Conservation (phyloP, 805 yeast species). For the Kregervanrija pseudodelftensis region DNA sequence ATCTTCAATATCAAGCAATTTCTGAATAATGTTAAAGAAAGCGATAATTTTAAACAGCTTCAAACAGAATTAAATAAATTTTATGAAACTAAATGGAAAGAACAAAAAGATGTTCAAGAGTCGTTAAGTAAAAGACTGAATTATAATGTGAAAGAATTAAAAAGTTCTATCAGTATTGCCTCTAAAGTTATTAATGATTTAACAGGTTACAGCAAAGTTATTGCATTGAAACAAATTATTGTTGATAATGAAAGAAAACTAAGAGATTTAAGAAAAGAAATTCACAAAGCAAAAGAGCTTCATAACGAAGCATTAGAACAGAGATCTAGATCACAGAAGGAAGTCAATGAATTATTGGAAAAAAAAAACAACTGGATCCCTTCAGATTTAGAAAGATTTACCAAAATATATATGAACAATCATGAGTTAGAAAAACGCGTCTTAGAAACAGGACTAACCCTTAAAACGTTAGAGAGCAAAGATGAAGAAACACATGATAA, state of each 20-base stretch:
- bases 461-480: constrained; percentile 48
- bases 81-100: constrained; percentile 17
- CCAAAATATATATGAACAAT: constrained; percentile 72
- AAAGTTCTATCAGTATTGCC: constrained; percentile 50
- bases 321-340: constrained; percentile 68
- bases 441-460: constrained; percentile 35
- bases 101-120: constrained; percentile 25
- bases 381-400: constrained; percentile 74
- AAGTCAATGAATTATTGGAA: constrained; percentile 80
- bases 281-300: constrained; percentile 39
- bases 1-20: constrained; percentile 13
- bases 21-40: constrained; percentile 22
- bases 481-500: constrained; percentile 67
- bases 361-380: constrained; percentile 80
- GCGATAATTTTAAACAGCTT: constrained; percentile 27
- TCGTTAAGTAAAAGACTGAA: constrained; percentile 38
- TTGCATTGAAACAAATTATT: constrained; percentile 57
- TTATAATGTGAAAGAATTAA: constrained; percentile 46
- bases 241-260: constrained; percentile 47
- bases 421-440: constrained; percentile 66
- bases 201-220: constrained; percentile 85
- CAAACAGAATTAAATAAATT: constrained; percentile 25
- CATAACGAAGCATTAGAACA: constrained; percentile 56
- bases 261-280: constrained; percentile 38
- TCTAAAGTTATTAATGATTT: constrained; percentile 75